Conservation (phyloP, 2,329 filamentous ascomycete species). For the Penicillium sp. region DNA sequence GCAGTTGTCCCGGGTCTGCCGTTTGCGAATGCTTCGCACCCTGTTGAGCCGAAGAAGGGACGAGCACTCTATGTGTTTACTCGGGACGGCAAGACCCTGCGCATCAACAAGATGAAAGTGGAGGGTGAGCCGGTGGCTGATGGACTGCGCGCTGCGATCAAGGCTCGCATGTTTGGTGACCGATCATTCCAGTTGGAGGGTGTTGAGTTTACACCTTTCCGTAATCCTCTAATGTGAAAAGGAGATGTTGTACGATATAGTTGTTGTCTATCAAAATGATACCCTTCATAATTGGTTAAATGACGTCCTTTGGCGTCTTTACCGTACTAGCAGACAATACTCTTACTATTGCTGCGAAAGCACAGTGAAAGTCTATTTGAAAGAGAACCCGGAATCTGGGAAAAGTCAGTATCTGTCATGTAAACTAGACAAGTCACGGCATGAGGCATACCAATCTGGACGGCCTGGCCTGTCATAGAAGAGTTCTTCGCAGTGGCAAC, state of each 20-base stretch:
- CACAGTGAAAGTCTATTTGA: slow-evolving; percentile 11
- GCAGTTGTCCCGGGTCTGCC: slow-evolving; percentile 35
- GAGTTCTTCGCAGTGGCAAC: slow-evolving; percentile 41
- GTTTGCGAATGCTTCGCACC: slow-evolving; percentile 29
- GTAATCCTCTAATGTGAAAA: slow-evolving; percentile 31
- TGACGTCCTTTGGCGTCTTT: background rate
- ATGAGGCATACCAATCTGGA: slow-evolving; percentile 37
- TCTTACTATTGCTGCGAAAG: background rate
- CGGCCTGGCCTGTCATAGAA: slow-evolving; percentile 45
- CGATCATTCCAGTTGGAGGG: slow-evolving; percentile 24
- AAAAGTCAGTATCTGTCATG: slow-evolving; percentile 8
- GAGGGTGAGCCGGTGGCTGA: slow-evolving; percentile 36
- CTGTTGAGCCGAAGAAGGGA: slow-evolving; percentile 23
- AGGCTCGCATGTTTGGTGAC: slow-evolving; percentile 37
- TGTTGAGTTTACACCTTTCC: slow-evolving; percentile 29
- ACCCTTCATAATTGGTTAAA: slow-evolving; percentile 5
- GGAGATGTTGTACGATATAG: slow-evolving; percentile 13
- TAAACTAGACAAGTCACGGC: background rate
- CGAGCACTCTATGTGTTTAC: slow-evolving; percentile 37
- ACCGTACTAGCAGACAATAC: background rate
- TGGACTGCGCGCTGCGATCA: slow-evolving; percentile 36
- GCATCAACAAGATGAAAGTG: slow-evolving; percentile 38
- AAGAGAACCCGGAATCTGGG: slow-evolving; percentile 32
- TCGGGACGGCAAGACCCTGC: slow-evolving; percentile 32
- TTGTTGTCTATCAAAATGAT: slow-evolving; percentile 17